Base-by-base conservation (phyloP, 139 green algal species). In the Edaphochlamys debaryana region DNA sequence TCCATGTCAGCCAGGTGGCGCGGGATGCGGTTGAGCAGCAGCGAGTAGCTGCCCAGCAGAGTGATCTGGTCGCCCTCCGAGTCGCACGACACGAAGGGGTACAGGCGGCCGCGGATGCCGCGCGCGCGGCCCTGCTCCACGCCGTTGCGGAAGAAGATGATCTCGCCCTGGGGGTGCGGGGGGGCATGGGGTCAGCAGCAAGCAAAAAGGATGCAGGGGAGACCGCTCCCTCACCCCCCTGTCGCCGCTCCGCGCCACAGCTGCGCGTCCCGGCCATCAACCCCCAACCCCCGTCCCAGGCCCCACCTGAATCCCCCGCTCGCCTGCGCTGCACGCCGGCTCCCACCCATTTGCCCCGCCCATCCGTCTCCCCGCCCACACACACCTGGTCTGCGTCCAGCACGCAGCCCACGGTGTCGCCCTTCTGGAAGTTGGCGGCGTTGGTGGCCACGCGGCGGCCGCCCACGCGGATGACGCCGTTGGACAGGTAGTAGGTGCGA, bases 21-120 rank as follows among this genome's bases (percentile, higher is more conserved):
- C 23, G 90, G 90, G 20, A 87, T 90, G 56, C 90, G 90, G 66
- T 91, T 88, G 23, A 94, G 81, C 27, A 89, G 81, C 73, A 94
- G 79, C 13, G 85, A 91, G 82, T 94, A 94, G 52, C 76, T 89
- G 79, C 90, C 90, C 79, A 94, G 79, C 42, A 94, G 82, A 1
- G 86, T 89, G 66, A 92, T 82, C 64, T 92, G 85, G 67, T 94
- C 90, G 23, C 76, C 80, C 82, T 94, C 90, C 27, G 82, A 90
- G 79, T 94, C 90, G 68, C 89, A 92, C 30, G 90, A 94, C 23
- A 94, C 85, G 67, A 94, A 94, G 30, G 90, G 90, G 82, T 91
- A 94, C 20, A 94, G 75, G 5, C 90, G 86, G 29, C 90, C 90
- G 36, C 90, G 87, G 38, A 93, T 93, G 80, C 90, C 90, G n/a